These are phyloP conservation scores for Trametes sp. DNA, from an alignment of 1,284 basidiomycete genomes.

Conservation along the genomic window DNA sequence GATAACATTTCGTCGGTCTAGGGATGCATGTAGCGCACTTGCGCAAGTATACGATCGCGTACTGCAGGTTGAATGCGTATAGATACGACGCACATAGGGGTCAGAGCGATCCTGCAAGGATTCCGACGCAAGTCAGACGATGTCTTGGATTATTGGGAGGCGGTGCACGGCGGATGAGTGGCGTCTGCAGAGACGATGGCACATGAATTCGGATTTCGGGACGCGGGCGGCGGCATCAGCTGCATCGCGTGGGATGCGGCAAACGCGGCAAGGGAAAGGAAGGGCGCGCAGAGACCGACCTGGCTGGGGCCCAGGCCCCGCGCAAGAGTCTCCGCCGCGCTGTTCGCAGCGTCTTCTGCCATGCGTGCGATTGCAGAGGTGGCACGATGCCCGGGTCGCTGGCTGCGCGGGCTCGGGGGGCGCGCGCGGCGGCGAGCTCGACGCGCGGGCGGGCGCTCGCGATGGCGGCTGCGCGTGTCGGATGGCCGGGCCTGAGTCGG, in stretches of 20 bases:
- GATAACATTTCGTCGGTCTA: no score
- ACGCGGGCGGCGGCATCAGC: not conserved
- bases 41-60: no score
- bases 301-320: conserved; percentile 18
- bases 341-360: conserved; percentile 5
- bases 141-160: not conserved
- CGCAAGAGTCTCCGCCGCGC: conserved; percentile 7
- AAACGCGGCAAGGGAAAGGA: conserved; percentile 10
- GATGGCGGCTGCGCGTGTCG: not conserved
- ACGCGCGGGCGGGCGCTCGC: not conserved
- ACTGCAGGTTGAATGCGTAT: no score
- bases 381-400: conserved; percentile 7
- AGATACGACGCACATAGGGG: no score
- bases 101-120: no score
- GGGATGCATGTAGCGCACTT: no score
- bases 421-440: not conserved
- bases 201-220: conserved; percentile 9
- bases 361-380: not conserved
- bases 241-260: conserved; percentile 12
- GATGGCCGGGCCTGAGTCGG: conserved; percentile 19
- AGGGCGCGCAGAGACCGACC: conserved; percentile 11
- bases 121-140: not conserved
- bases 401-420: not conserved
- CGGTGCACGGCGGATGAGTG: not conserved
- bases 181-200: not conserved